Evolutionary conservation across 768 basidiomycete genomes (phyloP).

Genomic region (Boletus tylopilopsis): DNA sequence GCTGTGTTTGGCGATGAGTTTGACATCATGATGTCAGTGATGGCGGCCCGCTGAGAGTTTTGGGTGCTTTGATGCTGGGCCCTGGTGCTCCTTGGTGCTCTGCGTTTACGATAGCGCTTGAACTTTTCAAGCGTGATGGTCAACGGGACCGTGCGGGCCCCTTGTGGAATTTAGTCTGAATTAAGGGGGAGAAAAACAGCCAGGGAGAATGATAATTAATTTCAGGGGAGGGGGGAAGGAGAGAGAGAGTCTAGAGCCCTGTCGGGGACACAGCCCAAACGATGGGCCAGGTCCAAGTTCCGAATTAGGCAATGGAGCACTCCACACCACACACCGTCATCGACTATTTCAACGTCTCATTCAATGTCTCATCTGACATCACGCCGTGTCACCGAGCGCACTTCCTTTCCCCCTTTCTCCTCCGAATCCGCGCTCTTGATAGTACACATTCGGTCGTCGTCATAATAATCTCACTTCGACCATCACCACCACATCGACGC

Average conservation of each 20-base stretch:
- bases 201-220: neutral
- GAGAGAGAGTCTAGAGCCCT: slow-evolving; percentile 21
- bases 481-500: neutral
- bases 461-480: neutral
- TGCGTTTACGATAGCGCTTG: no score
- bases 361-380: slow-evolving; percentile 13
- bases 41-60: neutral
- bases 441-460: slow-evolving; percentile 2
- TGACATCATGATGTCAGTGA: neutral
- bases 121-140: no score
- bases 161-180: no score
- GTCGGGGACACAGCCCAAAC: slow-evolving; percentile 7
- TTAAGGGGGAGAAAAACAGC: no score
- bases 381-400: neutral
- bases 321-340: slow-evolving; percentile 20
- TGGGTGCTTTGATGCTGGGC: no score
- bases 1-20: neutral
- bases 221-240: slow-evolving; percentile 3
- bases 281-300: slow-evolving; percentile 16
- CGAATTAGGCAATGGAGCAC: slow-evolving; percentile 23
- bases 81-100: no score
- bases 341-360: slow-evolving; percentile 26
- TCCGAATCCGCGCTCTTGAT: neutral
- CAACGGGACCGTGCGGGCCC: no score
- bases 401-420: neutral